Evolutionary conservation across 1,284 basidiomycete genomes (phyloP).

Genomic region (Amylostereum chailletii): DNA sequence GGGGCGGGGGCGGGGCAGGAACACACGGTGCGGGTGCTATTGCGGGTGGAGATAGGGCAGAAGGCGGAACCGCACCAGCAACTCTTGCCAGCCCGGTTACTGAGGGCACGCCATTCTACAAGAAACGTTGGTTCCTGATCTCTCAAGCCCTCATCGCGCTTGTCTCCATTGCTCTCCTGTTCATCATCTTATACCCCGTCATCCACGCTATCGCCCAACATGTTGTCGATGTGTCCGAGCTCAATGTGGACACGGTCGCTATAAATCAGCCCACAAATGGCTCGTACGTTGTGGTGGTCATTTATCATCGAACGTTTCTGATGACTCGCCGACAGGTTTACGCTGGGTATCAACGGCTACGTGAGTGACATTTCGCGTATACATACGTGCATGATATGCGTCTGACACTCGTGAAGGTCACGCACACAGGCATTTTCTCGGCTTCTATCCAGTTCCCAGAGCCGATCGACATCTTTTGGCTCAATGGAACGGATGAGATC

Average conservation of each 20-base stretch:
- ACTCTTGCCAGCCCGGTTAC: neutral
- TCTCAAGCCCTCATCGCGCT: conserved; percentile 25
- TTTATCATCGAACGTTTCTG: neutral
- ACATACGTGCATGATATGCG: neutral
- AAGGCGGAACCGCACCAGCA: too few relatives aligned
- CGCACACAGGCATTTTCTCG: conserved; percentile 51
- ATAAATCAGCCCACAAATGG: conserved; percentile 43
- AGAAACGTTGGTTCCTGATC: conserved; percentile 38
- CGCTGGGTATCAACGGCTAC: conserved; percentile 38
- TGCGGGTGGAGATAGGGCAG: too few relatives aligned
- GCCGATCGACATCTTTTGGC: conserved; percentile 47
- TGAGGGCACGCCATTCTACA: conserved; percentile 21
- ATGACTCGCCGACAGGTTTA: conserved; percentile 29
- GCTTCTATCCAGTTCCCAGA: conserved; percentile 51
- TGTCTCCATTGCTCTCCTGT: conserved; percentile 50
- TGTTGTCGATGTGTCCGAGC: conserved; percentile 43
- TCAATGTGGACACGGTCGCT: conserved; percentile 41
- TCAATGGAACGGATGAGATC: conserved; percentile 33
- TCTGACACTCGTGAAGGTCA: conserved; percentile 30
- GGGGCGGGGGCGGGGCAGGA: too few relatives aligned
- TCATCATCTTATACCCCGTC: conserved; percentile 58
- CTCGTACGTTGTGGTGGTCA: conserved; percentile 32
- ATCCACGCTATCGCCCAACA: conserved; percentile 55
- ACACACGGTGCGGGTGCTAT: too few relatives aligned
- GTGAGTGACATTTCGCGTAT: conserved; percentile 13